These are phyloP conservation scores for Tolypocladium tropicale DNA, from an alignment of 2,329 filamentous ascomycete species.

Conservation along the genomic window DNA sequence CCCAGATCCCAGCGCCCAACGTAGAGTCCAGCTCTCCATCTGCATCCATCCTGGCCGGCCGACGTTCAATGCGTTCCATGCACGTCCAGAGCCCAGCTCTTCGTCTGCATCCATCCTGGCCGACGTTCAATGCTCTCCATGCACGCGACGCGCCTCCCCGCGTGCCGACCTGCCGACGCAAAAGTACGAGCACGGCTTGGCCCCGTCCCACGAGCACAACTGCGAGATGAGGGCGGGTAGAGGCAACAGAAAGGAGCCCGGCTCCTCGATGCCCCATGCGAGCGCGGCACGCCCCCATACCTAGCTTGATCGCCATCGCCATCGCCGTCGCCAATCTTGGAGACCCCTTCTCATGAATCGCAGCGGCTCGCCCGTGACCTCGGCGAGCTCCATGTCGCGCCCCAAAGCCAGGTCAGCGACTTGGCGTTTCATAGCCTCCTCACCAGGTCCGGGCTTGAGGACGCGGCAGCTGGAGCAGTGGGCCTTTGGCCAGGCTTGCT, in stretches of 20 bases:
- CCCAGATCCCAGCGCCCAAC: too few species aligned
- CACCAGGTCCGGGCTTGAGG: background rate
- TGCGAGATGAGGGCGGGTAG: too few species aligned
- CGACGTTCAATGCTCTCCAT: background rate
- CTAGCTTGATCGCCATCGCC: background rate
- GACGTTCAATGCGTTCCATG: background rate
- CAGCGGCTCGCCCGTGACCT: background rate
- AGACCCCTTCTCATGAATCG: background rate
- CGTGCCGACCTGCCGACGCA: background rate
- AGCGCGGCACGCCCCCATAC: background rate
- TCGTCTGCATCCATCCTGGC: background rate
- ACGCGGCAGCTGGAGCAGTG: background rate
- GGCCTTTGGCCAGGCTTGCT: background rate
- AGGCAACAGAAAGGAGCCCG: background rate
- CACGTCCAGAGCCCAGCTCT: background rate
- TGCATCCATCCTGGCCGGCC: background rate
- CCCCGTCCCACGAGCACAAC: background rate
- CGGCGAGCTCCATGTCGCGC: background rate
- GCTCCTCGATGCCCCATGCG: background rate
- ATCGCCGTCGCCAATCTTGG: background rate
- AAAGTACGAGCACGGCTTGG: background rate
- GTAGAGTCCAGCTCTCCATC: background rate
- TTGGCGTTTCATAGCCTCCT: background rate
- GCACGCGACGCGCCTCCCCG: background rate
- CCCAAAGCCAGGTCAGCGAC: background rate